Evolutionary conservation across 177 flowering plant species (phyloP).

Genomic region (Vitis hybrid): DNA sequence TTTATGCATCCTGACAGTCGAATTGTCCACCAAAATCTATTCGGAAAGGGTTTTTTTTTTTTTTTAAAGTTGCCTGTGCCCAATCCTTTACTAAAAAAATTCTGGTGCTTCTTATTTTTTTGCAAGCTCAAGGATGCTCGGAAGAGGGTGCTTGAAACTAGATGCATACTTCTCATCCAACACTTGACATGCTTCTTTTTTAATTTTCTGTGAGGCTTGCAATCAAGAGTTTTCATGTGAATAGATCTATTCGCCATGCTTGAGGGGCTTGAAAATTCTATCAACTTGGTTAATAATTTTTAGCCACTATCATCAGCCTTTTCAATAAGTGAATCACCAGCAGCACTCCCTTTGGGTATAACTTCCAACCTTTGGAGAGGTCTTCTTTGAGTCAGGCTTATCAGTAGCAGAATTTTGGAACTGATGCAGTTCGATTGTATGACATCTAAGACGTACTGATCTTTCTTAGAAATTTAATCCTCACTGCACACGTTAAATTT

Average conservation of each 20-base stretch:
- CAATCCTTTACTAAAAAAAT: no score
- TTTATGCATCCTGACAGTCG: no score
- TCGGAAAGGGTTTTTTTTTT: no score
- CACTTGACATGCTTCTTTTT: slow-evolving; percentile 43
- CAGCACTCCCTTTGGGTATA: slow-evolving; percentile 9
- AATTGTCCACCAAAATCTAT: no score
- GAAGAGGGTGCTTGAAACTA: slow-evolving; percentile 40
- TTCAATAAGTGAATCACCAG: slow-evolving; percentile 7
- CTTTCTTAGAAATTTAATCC: slow-evolving; percentile 11
- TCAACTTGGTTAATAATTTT: background rate
- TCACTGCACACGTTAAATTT: slow-evolving; percentile 6
- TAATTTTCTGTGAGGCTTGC: slow-evolving; percentile 11
- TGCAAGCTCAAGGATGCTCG: slow-evolving; percentile 1
- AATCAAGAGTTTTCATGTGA: slow-evolving; percentile 13
- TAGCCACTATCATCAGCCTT: slow-evolving; percentile 7
- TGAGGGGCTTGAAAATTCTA: slow-evolving; percentile 10
- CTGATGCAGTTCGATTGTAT: background rate
- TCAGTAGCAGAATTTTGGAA: slow-evolving; percentile 9
- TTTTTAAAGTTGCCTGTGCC: no score
- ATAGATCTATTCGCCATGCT: slow-evolving; percentile 8
- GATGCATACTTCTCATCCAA: slow-evolving; percentile 25
- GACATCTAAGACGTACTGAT: slow-evolving; percentile 7
- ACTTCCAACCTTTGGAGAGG: slow-evolving; percentile 25
- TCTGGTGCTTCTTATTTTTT: no score
- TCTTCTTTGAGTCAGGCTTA: slow-evolving; percentile 5